Percentiles rank a stretch among this genome's conserved stretches.
phyloP scores from a whole-genome alignment of 2,329 filamentous ascomycete genomes.

The Dactylellina leptospora region DNA sequence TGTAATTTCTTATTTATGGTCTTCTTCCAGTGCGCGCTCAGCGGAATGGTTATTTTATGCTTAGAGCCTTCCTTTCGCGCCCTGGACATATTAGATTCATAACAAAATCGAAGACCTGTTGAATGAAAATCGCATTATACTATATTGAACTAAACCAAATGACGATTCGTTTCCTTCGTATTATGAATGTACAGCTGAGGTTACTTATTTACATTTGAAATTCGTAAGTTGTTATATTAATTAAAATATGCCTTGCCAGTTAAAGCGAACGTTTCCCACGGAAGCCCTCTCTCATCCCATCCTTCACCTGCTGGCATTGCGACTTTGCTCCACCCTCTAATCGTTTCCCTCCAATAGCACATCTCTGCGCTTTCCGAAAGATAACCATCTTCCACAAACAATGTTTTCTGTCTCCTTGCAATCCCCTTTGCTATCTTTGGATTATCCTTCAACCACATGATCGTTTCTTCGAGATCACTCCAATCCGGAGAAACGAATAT shows the following conservation, averaged over 20 bases:
- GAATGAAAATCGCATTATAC: too few species aligned
- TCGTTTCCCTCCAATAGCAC: constrained; percentile 66
- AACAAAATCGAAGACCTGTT: too few species aligned
- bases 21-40: too few species aligned
- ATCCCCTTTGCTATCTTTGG: constrained; percentile 61
- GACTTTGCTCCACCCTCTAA: constrained; percentile 64
- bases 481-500: constrained; percentile 66
- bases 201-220: not conserved
- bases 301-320: constrained; percentile 59
- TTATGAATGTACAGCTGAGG: not conserved
- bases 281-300: constrained; percentile 53
- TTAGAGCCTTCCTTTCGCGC: too few species aligned
- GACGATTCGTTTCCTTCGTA: not conserved
- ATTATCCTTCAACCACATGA: constrained; percentile 63
- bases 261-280: constrained; percentile 39
- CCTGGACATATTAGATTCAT: too few species aligned
- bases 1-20: too few species aligned
- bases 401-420: constrained; percentile 63
- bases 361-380: constrained; percentile 65
- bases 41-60: too few species aligned
- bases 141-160: not conserved
- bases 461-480: constrained; percentile 64
- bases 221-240: not conserved
- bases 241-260: constrained; percentile 12
- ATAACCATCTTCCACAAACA: constrained; percentile 63